Evolutionary conservation across 306 rosid genomes (phyloP).

Genomic region (Castanopsis chinensis): DNA sequence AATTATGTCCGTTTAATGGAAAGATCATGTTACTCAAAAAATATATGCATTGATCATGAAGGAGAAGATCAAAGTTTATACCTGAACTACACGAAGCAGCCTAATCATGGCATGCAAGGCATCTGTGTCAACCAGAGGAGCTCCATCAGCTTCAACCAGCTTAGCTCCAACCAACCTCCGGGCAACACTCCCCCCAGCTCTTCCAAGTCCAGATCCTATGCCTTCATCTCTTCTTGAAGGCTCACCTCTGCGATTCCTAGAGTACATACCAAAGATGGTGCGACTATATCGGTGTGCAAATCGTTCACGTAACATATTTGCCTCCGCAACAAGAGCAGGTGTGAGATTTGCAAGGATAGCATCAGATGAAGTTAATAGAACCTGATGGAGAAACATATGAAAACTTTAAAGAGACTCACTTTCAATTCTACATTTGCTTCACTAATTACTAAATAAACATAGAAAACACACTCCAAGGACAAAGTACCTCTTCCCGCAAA

Average conservation of each 20-base stretch:
- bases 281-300: slow-evolving; percentile 94
- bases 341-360: slow-evolving; percentile 94
- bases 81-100: slow-evolving; percentile 92
- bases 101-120: slow-evolving; percentile 87
- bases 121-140: slow-evolving; percentile 74
- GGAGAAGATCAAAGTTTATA: slow-evolving; percentile 14
- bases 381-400: slow-evolving; percentile 41
- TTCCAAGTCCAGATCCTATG: slow-evolving; percentile 62
- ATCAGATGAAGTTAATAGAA: slow-evolving; percentile 93
- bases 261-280: slow-evolving; percentile 85
- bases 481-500: slow-evolving; percentile 85
- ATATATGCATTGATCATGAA: slow-evolving; percentile 2
- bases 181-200: slow-evolving; percentile 55
- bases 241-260: slow-evolving; percentile 93
- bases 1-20: slow-evolving; percentile 19
- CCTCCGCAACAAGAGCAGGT: slow-evolving; percentile 98
- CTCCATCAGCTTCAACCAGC: slow-evolving; percentile 92
- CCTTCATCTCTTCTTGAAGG: slow-evolving; percentile 80
- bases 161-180: slow-evolving; percentile 74
- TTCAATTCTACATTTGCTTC: not conserved
- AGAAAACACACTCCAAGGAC: slow-evolving; percentile 1
- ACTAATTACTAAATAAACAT: not conserved
- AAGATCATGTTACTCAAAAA: not conserved
- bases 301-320: slow-evolving; percentile 92
- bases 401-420: not conserved